Base-by-base conservation (phyloP, 2,329 filamentous ascomycete species). In the Microascus cirrosus region DNA sequence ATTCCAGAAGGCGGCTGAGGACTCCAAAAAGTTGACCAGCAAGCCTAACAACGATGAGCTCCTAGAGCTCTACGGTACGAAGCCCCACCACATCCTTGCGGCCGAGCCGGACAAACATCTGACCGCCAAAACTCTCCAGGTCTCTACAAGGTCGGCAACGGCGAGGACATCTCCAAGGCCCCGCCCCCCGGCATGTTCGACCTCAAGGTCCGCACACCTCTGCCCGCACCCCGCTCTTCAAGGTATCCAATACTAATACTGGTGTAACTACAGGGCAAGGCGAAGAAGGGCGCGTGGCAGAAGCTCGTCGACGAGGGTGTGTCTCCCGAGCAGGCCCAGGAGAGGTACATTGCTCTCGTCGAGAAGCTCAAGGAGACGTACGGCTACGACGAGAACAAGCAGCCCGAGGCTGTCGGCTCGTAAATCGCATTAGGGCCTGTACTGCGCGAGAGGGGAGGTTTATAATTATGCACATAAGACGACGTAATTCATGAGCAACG, bases 211-310 rank as follows among this genome's bases (percentile, higher is more conserved):
- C 59, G 73, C 66, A 25, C 32, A 13, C 12, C 34, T 53, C 28
- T 58, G 52, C n/a, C 34, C n/a, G 20, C 15, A n/a, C 24, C 42
- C n/a, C 24, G 24, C 18, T 56, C 7, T 24, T 12, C 45, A 22
- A 2, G 20, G n/a, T 12, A 4, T 11, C 11, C 45, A 8, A 50
- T 50, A 22, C 45, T 50, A 24, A 50, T 22, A 22, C 8, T 2
- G 45, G 6, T 22, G n/a, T 5, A 13, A 63, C 56, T 56, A 63
- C 65, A 90, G 88, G 84, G 77, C 74, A 95, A 94, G 77, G 83
- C 83, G 66, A 95, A 95, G 81, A 82, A 85, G 75, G 80, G 78
- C 66, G 83, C 86, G 58, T 96, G 90, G 90, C 75, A 90, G 73
- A 80, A 84, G 68, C 67, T 84, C 61, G 81, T 83, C 66, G 81